Conservation (phyloP, 129 eudicot species). For the Centrapalus pauciflorus region DNA sequence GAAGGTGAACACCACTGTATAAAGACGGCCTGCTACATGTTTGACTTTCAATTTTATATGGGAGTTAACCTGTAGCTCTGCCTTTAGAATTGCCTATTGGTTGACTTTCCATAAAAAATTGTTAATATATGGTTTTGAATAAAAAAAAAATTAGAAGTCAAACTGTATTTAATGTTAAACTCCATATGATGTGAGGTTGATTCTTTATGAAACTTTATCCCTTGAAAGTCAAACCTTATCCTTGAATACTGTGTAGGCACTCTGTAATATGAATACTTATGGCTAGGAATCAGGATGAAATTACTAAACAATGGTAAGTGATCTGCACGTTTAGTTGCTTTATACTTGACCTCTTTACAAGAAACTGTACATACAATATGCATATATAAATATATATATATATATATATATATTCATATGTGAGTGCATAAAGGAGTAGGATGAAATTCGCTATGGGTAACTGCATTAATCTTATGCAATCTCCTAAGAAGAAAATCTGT, state of each 20-base stretch:
- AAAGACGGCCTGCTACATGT: neutral
- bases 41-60: neutral
- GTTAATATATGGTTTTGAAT: neutral
- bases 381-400: neutral
- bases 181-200: slow-evolving; percentile 14
- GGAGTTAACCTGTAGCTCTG: neutral
- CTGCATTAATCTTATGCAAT: slow-evolving; percentile 25
- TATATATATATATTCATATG: neutral
- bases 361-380: neutral
- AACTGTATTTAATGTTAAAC: slow-evolving; percentile 1
- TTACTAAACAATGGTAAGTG: slow-evolving; percentile 4
- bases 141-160: slow-evolving; percentile 16
- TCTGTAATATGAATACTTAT: slow-evolving; percentile 2
- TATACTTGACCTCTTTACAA: slow-evolving; percentile 7
- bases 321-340: slow-evolving; percentile 31
- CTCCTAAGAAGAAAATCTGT: slow-evolving; percentile 14
- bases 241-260: neutral
- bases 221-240: slow-evolving; percentile 16
- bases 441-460: slow-evolving; percentile 27
- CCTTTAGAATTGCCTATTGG: neutral
- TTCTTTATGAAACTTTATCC: neutral
- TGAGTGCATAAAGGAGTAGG: neutral
- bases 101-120: slow-evolving; percentile 7
- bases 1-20: slow-evolving; percentile 1
- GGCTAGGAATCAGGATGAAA: neutral